Conservation (phyloP, 2,329 filamentous ascomycete species). For the Aspergillus melleus region DNA sequence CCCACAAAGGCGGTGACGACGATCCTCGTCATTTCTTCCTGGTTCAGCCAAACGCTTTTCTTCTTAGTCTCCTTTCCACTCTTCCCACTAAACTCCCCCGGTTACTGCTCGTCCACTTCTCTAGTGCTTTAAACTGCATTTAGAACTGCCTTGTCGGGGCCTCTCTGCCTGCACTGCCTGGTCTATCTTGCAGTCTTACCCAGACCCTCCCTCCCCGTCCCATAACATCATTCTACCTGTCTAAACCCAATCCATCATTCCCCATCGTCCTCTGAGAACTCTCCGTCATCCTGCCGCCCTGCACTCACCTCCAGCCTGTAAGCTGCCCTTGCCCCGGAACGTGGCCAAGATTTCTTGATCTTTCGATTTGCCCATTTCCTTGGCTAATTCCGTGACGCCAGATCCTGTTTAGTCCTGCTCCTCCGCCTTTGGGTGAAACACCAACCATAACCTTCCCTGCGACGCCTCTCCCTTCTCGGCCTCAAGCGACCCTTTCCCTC, state of each 20-base stretch:
- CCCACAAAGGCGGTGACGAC: constrained; percentile 23
- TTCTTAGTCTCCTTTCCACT: constrained; percentile 11
- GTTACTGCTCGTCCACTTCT: constrained; percentile 6
- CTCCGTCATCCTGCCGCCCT: constrained; percentile 10
- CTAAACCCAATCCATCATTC: constrained; percentile 14
- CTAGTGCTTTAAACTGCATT: constrained; percentile 5
- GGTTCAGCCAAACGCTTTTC: constrained; percentile 4
- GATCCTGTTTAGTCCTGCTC: constrained; percentile 17
- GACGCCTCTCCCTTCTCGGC: constrained; percentile 15
- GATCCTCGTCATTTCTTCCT: constrained; percentile 22
- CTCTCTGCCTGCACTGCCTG: constrained; percentile 2
- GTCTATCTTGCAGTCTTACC: not conserved
- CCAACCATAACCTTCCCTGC: constrained; percentile 18
- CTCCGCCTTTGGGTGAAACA: constrained; percentile 15
- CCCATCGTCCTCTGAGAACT: constrained; percentile 7
- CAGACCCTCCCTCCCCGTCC: not conserved
- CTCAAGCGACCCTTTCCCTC: constrained; percentile 17
- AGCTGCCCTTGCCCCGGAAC: constrained; percentile 29
- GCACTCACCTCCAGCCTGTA: constrained; percentile 27
- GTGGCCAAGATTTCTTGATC: constrained; percentile 24
- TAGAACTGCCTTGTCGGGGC: not conserved
- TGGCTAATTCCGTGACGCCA: constrained; percentile 27
- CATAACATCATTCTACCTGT: constrained; percentile 9
- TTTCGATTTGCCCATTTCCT: constrained; percentile 14
- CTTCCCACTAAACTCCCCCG: constrained; percentile 7